Percentiles rank a stretch among this genome's conserved stretches.
Evolutionary conservation across 805 yeast species (phyloP).

Genomic region (Cyberlindnera samutprakarnensis): DNA sequence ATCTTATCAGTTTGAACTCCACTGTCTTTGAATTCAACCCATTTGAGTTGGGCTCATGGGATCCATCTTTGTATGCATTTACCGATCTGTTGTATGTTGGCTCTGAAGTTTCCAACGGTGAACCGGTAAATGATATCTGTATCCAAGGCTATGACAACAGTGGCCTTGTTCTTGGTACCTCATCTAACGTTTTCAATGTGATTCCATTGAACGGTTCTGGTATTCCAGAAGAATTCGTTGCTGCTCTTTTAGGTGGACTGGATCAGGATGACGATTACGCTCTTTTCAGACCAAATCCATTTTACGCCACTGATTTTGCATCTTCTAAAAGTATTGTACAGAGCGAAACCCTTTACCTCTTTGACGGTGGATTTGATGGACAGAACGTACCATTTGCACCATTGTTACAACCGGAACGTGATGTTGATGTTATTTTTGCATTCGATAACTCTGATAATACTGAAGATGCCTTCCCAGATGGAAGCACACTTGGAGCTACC

Average conservation of each 20-base stretch:
- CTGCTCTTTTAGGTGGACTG: constrained; percentile 37
- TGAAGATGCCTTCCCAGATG: constrained; percentile 55
- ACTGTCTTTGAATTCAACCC: constrained; percentile 62
- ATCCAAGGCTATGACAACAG: constrained; percentile 67
- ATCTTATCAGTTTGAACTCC: constrained; percentile 54
- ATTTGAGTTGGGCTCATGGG: constrained; percentile 83
- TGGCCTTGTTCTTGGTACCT: constrained; percentile 65
- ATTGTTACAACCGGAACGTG: constrained; percentile 49
- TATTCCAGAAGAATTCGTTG: constrained; percentile 31
- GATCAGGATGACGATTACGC: constrained; percentile 49
- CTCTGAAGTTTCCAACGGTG: constrained; percentile 28
- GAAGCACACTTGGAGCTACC: constrained; percentile 43
- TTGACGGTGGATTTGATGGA: constrained; percentile 67
- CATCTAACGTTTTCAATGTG: constrained; percentile 72
- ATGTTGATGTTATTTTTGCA: constrained; percentile 58
- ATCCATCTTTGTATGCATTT: constrained; percentile 60
- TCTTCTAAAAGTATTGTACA: constrained; percentile 29
- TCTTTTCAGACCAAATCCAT: constrained; percentile 65
- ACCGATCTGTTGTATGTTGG: constrained; percentile 65
- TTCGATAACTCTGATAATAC: constrained; percentile 65
- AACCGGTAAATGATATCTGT: constrained; percentile 41
- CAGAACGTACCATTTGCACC: constrained; percentile 61
- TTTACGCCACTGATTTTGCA: constrained; percentile 36
- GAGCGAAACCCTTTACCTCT: constrained; percentile 41
- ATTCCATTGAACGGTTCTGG: constrained; percentile 59